phyloP scores from a whole-genome alignment of 352 stramenopile genomes.

The Pythium myriotylum region DNA sequence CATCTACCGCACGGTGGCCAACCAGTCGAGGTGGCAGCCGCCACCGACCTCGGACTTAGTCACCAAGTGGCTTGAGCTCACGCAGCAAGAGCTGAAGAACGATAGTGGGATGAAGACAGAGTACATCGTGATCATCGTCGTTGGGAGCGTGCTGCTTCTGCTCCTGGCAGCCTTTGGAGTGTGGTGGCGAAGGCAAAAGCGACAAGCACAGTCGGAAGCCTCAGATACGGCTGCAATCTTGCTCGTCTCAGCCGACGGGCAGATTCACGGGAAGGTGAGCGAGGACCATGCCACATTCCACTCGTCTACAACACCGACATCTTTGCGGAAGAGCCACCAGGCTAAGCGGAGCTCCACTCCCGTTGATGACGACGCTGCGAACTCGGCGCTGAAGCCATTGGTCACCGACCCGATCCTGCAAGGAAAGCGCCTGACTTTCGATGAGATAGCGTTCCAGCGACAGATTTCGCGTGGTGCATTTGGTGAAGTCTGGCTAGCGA shows the following conservation, averaged over 20 bases:
- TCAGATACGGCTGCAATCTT: background rate
- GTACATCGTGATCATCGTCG: background rate
- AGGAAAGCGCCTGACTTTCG: conserved; percentile 39
- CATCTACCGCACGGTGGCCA: conserved; percentile 10
- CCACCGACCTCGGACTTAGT: conserved; percentile 17
- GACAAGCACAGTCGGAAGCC: background rate
- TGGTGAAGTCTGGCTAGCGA: conserved; percentile 50
- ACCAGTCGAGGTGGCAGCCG: conserved; percentile 16
- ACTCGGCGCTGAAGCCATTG: conserved; percentile 22
- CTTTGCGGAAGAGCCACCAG: background rate
- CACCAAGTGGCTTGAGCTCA: conserved; percentile 19
- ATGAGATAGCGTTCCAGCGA: conserved; percentile 42
- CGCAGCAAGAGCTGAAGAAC: conserved; percentile 3
- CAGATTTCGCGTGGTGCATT: conserved; percentile 48
- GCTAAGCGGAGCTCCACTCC: background rate
- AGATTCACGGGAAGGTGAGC: background rate
- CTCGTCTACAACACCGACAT: conserved; percentile 13
- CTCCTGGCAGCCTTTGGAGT: background rate
- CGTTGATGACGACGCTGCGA: conserved; percentile 13
- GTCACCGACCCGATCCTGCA: conserved; percentile 40
- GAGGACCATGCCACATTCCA: conserved; percentile 4
- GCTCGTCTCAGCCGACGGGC: background rate
- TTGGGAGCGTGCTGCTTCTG: background rate
- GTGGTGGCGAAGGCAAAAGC: conserved; percentile 7
- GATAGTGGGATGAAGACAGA: background rate